These are phyloP conservation scores for Ceratocystis huliohia DNA, from an alignment of 2,329 filamentous ascomycete species.

Conservation along the genomic window DNA sequence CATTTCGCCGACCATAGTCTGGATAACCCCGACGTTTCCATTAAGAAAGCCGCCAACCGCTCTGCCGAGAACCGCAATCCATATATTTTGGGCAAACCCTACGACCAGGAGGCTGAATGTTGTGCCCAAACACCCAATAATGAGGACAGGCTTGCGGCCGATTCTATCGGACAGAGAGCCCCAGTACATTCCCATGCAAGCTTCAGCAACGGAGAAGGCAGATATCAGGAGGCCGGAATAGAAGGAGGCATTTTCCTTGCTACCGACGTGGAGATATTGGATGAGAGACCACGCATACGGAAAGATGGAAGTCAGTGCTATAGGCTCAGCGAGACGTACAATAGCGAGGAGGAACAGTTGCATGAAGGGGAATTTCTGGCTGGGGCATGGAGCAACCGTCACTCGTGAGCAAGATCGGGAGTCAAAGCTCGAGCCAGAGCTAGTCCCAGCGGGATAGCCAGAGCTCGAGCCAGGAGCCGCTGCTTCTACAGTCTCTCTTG, in stretches of 20 bases:
- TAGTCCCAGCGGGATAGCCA: not conserved
- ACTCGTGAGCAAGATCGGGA: slow-evolving; percentile 30
- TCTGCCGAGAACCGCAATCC: slow-evolving; percentile 65
- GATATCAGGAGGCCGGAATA: slow-evolving; percentile 83
- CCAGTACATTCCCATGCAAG: slow-evolving; percentile 78
- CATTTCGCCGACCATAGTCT: slow-evolving; percentile 87
- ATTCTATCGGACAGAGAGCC: slow-evolving; percentile 68
- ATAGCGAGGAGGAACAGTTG: slow-evolving; percentile 82
- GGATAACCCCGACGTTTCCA: slow-evolving; percentile 81
- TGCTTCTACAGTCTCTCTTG: not conserved
- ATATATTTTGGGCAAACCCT: slow-evolving; percentile 71
- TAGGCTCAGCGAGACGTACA: slow-evolving; percentile 83
- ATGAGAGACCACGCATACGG: slow-evolving; percentile 82
- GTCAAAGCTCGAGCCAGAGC: not conserved
- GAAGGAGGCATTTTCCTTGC: slow-evolving; percentile 64
- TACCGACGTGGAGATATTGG: slow-evolving; percentile 60
- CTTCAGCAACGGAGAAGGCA: slow-evolving; percentile 71
- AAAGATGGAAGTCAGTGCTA: slow-evolving; percentile 85
- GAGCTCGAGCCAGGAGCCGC: not conserved
- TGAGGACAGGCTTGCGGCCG: slow-evolving; percentile 72
- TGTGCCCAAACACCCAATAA: slow-evolving; percentile 70
- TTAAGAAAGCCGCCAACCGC: slow-evolving; percentile 72
- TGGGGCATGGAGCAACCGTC: not conserved
- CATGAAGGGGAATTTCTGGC: slow-evolving; percentile 55
- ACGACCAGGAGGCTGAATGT: slow-evolving; percentile 73